A percentile compares a stretch with the other conserved stretches of the same genome.
phyloP scores from a whole-genome alignment of 1,284 basidiomycete genomes.

The Meira miltonrushii region DNA sequence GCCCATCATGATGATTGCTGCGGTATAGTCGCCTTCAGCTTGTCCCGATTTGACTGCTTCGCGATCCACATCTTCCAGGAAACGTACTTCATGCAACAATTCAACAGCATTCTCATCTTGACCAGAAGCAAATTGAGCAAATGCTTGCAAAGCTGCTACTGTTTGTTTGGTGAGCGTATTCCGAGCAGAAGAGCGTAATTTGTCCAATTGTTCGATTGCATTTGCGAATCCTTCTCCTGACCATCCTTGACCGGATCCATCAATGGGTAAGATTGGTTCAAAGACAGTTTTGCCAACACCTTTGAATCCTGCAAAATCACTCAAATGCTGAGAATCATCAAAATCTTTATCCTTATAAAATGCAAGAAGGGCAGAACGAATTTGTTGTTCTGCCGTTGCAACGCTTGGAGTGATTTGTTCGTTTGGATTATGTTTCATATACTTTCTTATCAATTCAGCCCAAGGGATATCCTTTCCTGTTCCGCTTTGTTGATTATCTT shows the following conservation, averaged over 20 bases:
- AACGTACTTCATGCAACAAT: constrained; percentile 36
- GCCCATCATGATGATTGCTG: constrained; percentile 35
- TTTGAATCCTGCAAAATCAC: constrained; percentile 10
- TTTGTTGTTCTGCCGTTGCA: constrained; percentile 2
- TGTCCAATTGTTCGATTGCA: constrained; percentile 26
- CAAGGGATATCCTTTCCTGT: constrained; percentile 22
- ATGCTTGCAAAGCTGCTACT: constrained; percentile 26
- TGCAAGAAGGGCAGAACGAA: constrained; percentile 7
- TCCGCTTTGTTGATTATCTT: constrained; percentile 22
- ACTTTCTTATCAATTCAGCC: constrained; percentile 52
- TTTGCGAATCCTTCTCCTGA: constrained; percentile 23
- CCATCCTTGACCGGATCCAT: constrained; percentile 30
- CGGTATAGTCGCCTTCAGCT: constrained; percentile 24
- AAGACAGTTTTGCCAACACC: constrained; percentile 21
- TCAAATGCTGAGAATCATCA: constrained; percentile 15
- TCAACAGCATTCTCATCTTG: constrained; percentile 40
- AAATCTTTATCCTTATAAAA: constrained; percentile 21
- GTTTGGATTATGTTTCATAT: constrained; percentile 50
- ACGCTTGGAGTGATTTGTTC: constrained; percentile 10
- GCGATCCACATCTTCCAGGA: constrained; percentile 31
- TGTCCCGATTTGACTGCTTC: constrained; percentile 15
- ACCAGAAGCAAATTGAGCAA: constrained; percentile 41
- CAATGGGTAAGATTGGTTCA: constrained; percentile 27
- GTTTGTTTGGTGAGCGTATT: constrained; percentile 9
- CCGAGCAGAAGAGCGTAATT: constrained; percentile 21